Conservation (phyloP, 495 filamentous ascomycete species). For the Xylaria grammica region DNA sequence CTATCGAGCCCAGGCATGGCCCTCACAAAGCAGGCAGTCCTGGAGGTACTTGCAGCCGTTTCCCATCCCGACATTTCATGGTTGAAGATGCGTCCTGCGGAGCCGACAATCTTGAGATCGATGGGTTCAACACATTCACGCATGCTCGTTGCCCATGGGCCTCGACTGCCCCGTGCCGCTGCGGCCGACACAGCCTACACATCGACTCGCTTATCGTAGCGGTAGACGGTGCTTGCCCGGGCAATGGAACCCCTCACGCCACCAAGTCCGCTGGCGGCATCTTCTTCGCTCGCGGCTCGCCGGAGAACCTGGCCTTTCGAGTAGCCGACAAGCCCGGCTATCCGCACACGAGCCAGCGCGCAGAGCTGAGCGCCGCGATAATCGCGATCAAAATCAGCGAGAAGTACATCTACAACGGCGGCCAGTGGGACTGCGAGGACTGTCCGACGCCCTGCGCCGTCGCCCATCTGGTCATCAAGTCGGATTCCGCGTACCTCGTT, state of each 20-base stretch:
- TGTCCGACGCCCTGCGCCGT: slow-evolving; percentile 1
- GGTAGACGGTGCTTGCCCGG: slow-evolving; percentile 13
- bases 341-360: slow-evolving; percentile 13
- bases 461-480: slow-evolving; percentile 7
- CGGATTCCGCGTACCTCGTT: slow-evolving; percentile 16
- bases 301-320: slow-evolving; percentile 6
- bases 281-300: background rate
- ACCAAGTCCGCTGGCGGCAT: background rate
- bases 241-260: background rate
- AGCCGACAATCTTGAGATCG: background rate
- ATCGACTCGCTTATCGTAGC: slow-evolving; percentile 13
- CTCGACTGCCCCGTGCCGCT: background rate
- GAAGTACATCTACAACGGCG: slow-evolving; percentile 2
- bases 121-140: background rate
- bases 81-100: background rate
- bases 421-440: background rate
- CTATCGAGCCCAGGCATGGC: background rate
- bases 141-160: slow-evolving; percentile 5
- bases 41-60: background rate
- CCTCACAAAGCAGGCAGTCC: background rate
- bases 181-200: slow-evolving; percentile 8
- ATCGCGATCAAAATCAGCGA: background rate
- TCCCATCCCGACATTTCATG: background rate
- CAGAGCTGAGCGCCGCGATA: slow-evolving; percentile 6
- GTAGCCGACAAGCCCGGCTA: slow-evolving; percentile 2